Conservation (phyloP, 2,329 filamentous ascomycete genomes). For the Tolypocladium tundrense region DNA sequence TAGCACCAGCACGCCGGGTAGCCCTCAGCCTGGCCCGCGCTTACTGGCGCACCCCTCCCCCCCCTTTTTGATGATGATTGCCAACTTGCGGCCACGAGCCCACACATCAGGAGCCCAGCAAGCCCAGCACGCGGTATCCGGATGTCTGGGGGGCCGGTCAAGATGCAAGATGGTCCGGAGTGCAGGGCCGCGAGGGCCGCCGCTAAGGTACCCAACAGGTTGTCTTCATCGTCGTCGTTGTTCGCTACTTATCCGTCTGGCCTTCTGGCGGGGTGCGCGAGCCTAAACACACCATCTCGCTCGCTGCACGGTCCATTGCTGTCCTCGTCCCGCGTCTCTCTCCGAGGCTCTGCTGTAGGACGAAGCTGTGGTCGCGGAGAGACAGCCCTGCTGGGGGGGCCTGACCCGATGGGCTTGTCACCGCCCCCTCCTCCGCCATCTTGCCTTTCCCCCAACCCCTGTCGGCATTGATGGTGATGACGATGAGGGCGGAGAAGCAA, state of each 20-base stretch:
- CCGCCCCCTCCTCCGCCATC: slow-evolving; percentile 1
- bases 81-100: neutral
- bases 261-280: neutral
- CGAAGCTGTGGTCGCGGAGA: neutral
- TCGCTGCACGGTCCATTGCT: neutral
- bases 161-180: slow-evolving; percentile 1
- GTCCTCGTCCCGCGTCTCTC: neutral
- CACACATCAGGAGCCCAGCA: neutral
- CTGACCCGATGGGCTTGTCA: neutral
- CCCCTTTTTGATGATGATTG: neutral
- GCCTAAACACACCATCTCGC: neutral
- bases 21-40: neutral
- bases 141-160: neutral
- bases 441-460: neutral
- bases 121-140: neutral
- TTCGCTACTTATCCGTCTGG: neutral
- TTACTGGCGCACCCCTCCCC: neutral
- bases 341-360: neutral
- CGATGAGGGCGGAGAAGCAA: neutral
- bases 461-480: neutral
- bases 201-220: neutral
- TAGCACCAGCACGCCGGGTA: slow-evolving; percentile 1
- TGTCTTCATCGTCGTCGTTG: neutral
- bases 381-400: neutral
- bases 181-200: neutral